Evolutionary conservation across 2,329 filamentous ascomycete species (phyloP), one percentile per base, ranked within the genome.

Genomic region (Colletotrichum abscissum): DNA sequence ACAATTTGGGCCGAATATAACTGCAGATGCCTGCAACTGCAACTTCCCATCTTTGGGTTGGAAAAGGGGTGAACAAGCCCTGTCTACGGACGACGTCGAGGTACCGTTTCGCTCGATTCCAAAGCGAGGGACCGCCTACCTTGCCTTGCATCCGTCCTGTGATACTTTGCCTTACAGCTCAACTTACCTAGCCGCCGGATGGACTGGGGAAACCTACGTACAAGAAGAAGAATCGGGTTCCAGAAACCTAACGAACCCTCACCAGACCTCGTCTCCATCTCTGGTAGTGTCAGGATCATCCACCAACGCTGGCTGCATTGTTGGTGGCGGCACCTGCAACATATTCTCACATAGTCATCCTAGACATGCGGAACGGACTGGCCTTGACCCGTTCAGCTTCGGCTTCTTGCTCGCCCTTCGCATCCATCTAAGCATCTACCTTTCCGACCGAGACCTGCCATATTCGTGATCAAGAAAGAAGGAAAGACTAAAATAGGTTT

Each of bases 251-350:
- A 69, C 65, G 46, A 59, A 55, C 16, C 54, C 30, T 52, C n/a
- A 24, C 22, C 38, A 69, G 35, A 35, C 30, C n/a, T 9, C 38
- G n/a, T 63, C 54, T 28, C 35, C 26, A 26, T 33, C 42, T 6
- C 24, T 63, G 65, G 38, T 59, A 63, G 69, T 59, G 65, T 55
- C 63, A 67, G 28, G 57, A n/a, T 49, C 56, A 14, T 46, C 16
- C 63, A 33, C 35, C 56, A 49, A 35, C 56, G 57, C 19, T 62
- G 35, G 28, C 52, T 26, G 69, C 69, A 72, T 72, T 63, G 65
- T 54, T n/a, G 52, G 69, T 46, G 65, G 65, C 69, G 52, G 66
- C 38, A 69, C 30, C 42, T 72, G 69, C 65, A 46, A 69, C 69
- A 26, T 22, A 54, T 58, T 24, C 26, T 54, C 65, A 63, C 46